These are phyloP conservation scores for Elsinoe fawcettii DNA, from an alignment of 2,329 filamentous ascomycete species.

Conservation along the genomic window DNA sequence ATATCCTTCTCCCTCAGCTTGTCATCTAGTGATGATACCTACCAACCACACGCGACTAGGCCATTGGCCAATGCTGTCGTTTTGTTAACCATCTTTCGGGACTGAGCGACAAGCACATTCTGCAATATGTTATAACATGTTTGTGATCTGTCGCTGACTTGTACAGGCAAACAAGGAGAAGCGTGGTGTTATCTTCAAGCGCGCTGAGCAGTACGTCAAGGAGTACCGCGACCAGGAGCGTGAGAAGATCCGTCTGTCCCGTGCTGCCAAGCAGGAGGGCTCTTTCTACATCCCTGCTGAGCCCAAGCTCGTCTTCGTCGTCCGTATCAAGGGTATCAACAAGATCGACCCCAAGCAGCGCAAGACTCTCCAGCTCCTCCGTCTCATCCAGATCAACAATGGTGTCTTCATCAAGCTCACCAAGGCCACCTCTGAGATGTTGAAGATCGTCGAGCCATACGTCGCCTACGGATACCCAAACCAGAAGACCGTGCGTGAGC, in stretches of 20 bases:
- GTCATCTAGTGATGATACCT: conserved; percentile 73
- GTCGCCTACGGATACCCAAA: conserved; percentile 99
- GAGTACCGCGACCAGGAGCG: conserved; percentile 98
- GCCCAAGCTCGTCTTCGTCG: conserved; percentile 92
- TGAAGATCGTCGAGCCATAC: conserved; percentile 98
- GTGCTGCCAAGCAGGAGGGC: conserved; percentile 84
- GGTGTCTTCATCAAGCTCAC: conserved; percentile 96
- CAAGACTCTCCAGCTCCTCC: conserved; percentile 99
- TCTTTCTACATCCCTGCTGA: conserved; percentile 91
- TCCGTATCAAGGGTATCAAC: conserved; percentile 99
- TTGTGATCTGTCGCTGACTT: conserved; percentile 22
- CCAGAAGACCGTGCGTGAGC: conserved; percentile 97
- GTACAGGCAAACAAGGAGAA: conserved; percentile 94
- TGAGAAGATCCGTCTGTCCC: conserved; percentile 91
- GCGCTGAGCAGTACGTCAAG: conserved; percentile 98
- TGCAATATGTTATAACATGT: neutral
- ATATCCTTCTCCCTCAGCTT: conserved; percentile 20
- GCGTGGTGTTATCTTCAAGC: conserved; percentile 98
- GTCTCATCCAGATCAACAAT: conserved; percentile 99
- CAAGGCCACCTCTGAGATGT: conserved; percentile 96
- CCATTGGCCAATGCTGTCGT: conserved; percentile 90
- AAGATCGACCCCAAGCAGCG: conserved; percentile 99
- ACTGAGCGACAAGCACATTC: conserved; percentile 54
- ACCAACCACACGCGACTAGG: conserved; percentile 76
- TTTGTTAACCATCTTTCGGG: conserved; percentile 98